phyloP scores from a whole-genome alignment of 2,329 filamentous ascomycete species.

The Byssoonygena ceratinophila region DNA sequence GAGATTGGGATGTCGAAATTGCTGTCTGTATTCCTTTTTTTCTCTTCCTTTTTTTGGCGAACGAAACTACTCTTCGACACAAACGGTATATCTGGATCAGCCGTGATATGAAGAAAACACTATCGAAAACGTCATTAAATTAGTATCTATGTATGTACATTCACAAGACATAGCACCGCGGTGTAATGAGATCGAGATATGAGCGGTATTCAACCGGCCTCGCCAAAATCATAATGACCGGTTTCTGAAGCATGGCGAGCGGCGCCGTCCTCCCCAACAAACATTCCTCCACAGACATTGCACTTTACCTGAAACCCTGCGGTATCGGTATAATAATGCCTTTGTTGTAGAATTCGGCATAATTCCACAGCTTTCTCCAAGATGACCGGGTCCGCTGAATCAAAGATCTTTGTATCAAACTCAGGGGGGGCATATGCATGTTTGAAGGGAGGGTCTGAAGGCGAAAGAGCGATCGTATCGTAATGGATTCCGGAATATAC shows the following conservation, averaged over 20 bases:
- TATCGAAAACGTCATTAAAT: too few species aligned
- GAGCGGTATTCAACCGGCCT: constrained; percentile 26
- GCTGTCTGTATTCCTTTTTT: too few species aligned
- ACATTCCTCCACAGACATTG: constrained; percentile 45
- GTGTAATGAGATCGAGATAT: too few species aligned
- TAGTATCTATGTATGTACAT: neutral
- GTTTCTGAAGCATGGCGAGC: constrained; percentile 39
- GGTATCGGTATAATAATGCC: constrained; percentile 83
- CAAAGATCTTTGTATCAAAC: constrained; percentile 68
- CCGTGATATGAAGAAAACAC: too few species aligned
- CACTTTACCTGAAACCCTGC: constrained; percentile 68
- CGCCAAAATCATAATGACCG: constrained; percentile 42
- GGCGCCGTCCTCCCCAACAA: constrained; percentile 39
- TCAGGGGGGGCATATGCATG: constrained; percentile 55
- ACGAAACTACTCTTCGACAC: too few species aligned
- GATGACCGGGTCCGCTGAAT: constrained; percentile 45
- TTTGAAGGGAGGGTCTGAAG: constrained; percentile 47
- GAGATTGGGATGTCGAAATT: neutral
- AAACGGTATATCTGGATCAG: too few species aligned
- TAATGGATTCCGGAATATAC: constrained; percentile 93
- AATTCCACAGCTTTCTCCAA: constrained; percentile 53
- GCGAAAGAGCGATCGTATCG: constrained; percentile 71
- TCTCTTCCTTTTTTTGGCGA: too few species aligned
- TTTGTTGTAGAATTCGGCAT: constrained; percentile 55
- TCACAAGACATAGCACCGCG: neutral